Evolutionary conservation across 495 filamentous ascomycete species (phyloP), one percentile per base, ranked within the genome.

Genomic region (Penicillium cinerascens): DNA sequence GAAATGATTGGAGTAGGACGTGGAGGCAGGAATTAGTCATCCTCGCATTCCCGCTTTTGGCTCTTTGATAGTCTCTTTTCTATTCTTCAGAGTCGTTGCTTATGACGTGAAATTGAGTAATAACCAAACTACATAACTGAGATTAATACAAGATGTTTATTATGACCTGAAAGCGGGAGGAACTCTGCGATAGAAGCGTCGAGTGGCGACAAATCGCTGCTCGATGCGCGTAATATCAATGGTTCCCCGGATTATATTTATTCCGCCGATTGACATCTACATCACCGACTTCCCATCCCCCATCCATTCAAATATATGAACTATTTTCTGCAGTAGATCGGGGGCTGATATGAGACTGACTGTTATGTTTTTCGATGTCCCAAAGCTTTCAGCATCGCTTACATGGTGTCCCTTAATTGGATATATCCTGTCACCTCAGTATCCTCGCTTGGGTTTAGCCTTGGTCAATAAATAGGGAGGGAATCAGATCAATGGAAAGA

Each of bases 21-120:
- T 46, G 52, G 60, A 61, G 57, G 35, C 44, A 35, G 3, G 17
- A 54, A 43, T 64, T 64, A 64, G 57, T 64, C 60, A 66, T 8
- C 27, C 48, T 47, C 21, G 40, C 41, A 44, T 22, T 46, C 37
- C 25, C 9, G 1, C 29, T 13, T 13, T 33, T 33, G 29, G 29
- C 29, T 33, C 29, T 10, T 33, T 15, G 11, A 10, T 33, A 33
- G 9, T 8, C 29, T 3, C 11, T 33, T 15, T 33, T 33, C 29
- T 13, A 33, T 15, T 11, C 9, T 33, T 1, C 1, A 13, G 10
- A 13, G 11, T 29, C 26, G 11, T 5, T 10, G 7, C 8, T 33
- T 13, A 10, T 15, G 11, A 33, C 29, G 29, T 3, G 10, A 33
- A 15, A 33, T 3, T 13, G 29, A 33, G 2, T 3, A 13, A 13